Conservation (phyloP, 768 basidiomycete genomes). For the Panaeolus papilionaceus region DNA sequence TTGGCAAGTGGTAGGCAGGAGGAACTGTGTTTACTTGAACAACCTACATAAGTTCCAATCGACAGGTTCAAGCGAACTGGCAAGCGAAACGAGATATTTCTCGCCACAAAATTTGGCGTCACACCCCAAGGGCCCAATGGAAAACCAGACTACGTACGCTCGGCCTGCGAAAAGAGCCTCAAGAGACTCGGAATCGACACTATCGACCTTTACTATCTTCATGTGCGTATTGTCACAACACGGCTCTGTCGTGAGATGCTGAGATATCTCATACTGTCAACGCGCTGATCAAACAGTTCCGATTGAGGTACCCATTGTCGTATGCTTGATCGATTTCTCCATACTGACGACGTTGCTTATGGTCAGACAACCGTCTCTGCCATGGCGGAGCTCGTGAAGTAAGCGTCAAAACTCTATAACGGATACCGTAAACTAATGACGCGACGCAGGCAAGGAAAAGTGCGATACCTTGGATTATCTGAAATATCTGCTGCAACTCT, state of each 20-base stretch:
- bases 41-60: not conserved
- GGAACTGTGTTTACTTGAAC: not conserved
- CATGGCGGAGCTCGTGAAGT: constrained; percentile 60
- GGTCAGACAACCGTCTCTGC: constrained; percentile 48
- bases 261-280: constrained; percentile 12
- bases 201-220: constrained; percentile 55
- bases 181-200: constrained; percentile 44
- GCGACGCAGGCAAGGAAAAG: constrained; percentile 44
- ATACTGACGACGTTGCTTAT: not conserved
- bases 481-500: constrained; percentile 52
- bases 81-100: constrained; percentile 60
- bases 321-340: not conserved
- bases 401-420: not conserved
- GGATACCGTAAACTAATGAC: not conserved
- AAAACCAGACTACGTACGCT: constrained; percentile 45
- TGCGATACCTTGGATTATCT: constrained; percentile 57
- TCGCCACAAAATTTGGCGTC: constrained; percentile 59
- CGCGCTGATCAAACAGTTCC: constrained; percentile 47
- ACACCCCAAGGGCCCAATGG: constrained; percentile 28
- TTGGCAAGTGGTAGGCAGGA: constrained; percentile 48
- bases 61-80: constrained; percentile 57
- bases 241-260: not conserved
- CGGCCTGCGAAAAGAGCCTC: constrained; percentile 46
- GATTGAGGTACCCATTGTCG: constrained; percentile 46
- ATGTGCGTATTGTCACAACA: constrained; percentile 32